Conservation (phyloP, 148 eudicot genomes). For the Rhododendron griersonianum region DNA sequence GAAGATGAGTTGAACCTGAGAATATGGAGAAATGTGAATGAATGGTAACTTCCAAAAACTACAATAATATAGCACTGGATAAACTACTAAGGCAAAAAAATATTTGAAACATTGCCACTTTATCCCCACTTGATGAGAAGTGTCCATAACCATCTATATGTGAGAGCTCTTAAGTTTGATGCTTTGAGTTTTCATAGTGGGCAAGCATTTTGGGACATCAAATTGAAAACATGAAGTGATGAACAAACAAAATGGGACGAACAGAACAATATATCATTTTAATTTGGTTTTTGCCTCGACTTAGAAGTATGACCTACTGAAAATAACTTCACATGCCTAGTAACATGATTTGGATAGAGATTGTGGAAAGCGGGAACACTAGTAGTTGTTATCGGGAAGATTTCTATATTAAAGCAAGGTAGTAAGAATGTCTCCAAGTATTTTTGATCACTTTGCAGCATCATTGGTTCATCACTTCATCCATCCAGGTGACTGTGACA, state of each 20-base stretch:
- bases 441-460: not conserved
- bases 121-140: not conserved
- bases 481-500: not conserved
- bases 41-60: not conserved
- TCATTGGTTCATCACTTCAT: not conserved
- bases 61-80: not conserved
- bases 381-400: not conserved
- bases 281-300: not conserved
- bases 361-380: not conserved
- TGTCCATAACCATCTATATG: not conserved
- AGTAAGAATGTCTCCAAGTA: not conserved
- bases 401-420: not conserved
- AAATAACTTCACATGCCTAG: not conserved
- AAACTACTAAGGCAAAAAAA: not conserved
- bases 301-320: not conserved
- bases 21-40: not conserved
- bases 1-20: constrained; percentile 47
- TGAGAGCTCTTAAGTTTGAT: not conserved
- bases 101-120: not conserved
- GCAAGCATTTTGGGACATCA: not conserved
- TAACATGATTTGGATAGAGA: not conserved
- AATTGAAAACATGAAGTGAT: not conserved
- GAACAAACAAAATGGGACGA: not conserved
- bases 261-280: not conserved
- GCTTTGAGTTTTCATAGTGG: not conserved